A percentile compares a stretch with the other conserved stretches of the same genome.
phyloP scores from a whole-genome alignment of 2,329 filamentous ascomycete genomes.

The Myriangium duriaei region DNA sequence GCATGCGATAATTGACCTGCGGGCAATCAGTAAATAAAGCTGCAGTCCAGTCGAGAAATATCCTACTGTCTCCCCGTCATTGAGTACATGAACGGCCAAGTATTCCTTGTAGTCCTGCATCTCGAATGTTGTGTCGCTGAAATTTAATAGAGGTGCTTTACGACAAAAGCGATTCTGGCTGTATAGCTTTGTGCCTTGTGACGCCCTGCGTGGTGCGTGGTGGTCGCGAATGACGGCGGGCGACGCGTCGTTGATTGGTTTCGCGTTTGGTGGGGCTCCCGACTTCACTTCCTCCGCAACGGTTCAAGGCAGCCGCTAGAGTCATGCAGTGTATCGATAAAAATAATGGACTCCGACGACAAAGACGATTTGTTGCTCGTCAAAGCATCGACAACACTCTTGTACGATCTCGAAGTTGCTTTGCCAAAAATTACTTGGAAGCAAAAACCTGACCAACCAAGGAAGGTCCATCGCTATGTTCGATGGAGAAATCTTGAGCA shows the following conservation, averaged over 20 bases:
- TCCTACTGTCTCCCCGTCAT: constrained; percentile 59
- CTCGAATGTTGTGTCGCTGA: constrained; percentile 9
- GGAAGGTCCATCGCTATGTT: constrained; percentile 25
- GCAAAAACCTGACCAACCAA: constrained; percentile 12
- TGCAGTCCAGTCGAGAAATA: too few relatives aligned
- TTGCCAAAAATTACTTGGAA: constrained; percentile 33
- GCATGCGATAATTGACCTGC: constrained; percentile 73
- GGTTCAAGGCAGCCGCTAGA: too few relatives aligned
- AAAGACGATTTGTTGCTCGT: constrained; percentile 35
- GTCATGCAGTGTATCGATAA: too few relatives aligned
- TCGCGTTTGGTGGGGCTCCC: too few relatives aligned
- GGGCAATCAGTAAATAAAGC: too few relatives aligned
- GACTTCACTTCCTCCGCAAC: too few relatives aligned
- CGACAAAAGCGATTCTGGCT: too few relatives aligned
- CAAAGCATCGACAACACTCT: constrained; percentile 27
- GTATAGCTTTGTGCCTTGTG: too few relatives aligned
- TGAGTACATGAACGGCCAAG: constrained; percentile 63
- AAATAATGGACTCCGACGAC: constrained; percentile 26
- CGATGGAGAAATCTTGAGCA: constrained; percentile 28
- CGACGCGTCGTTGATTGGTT: constrained; percentile 10
- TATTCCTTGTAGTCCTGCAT: constrained; percentile 54
- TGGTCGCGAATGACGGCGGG: too few relatives aligned
- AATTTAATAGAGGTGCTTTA: too few relatives aligned
- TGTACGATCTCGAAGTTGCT: constrained; percentile 25
- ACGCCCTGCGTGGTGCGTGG: too few relatives aligned